Conservation (phyloP, 2,329 filamentous ascomycete genomes). For the Fusarium illudens region DNA sequence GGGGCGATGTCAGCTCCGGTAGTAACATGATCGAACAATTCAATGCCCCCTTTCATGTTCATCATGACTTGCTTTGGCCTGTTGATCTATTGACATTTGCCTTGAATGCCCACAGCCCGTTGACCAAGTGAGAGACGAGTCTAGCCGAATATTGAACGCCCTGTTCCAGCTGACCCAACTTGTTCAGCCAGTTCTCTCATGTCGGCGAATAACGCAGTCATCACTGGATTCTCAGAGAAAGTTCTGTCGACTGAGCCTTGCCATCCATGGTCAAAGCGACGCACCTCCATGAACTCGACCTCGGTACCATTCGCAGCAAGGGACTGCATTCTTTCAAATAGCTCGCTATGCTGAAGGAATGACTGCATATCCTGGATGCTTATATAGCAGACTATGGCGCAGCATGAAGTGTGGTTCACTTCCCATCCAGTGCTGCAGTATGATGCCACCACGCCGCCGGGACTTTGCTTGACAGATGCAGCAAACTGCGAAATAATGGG, state of each 20-base stretch:
- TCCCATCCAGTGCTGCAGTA: conserved; percentile 1
- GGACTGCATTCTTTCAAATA: neutral
- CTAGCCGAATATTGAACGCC: neutral
- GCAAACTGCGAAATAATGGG: neutral
- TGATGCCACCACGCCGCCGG: conserved; percentile 1
- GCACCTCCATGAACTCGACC: conserved; percentile 14
- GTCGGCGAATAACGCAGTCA: neutral
- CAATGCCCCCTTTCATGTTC: neutral
- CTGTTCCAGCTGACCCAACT: neutral
- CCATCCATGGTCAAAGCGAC: conserved; percentile 12
- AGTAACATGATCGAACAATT: too few species aligned
- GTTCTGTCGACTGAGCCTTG: conserved; percentile 17
- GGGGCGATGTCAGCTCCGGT: too few species aligned
- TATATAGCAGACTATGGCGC: neutral
- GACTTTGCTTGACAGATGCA: neutral
- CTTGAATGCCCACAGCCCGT: too few species aligned
- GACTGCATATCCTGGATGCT: neutral
- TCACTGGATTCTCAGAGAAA: neutral
- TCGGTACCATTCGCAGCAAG: neutral
- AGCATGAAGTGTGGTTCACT: neutral
- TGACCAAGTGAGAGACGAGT: too few species aligned
- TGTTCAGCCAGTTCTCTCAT: neutral
- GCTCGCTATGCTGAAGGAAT: neutral
- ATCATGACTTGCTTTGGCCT: too few species aligned
- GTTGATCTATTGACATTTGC: too few species aligned